Evolutionary conservation across 257 asterid species (phyloP).

Genomic region (Solanum neorickii): DNA sequence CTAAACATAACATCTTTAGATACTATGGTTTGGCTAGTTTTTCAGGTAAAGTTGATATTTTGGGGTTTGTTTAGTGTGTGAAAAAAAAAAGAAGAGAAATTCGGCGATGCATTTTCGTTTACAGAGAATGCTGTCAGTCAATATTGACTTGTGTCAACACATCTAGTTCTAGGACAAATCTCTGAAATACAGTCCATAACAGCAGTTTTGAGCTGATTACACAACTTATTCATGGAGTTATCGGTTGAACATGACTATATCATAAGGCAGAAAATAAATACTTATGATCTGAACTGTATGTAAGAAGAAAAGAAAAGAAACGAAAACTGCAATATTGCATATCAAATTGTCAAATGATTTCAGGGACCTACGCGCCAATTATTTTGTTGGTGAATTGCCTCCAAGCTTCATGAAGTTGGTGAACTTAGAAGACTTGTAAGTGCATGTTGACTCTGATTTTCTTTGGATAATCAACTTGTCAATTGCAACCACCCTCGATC

Average conservation of each 20-base stretch:
- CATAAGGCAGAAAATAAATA: not conserved
- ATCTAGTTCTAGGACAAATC: not conserved
- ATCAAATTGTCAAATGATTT: not conserved
- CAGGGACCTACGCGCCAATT: conserved; percentile 1
- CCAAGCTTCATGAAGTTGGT: not conserved
- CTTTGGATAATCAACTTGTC: not conserved
- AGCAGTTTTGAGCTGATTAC: not conserved
- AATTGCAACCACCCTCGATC: not conserved
- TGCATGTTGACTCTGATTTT: not conserved
- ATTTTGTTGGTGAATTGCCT: conserved; percentile 3
- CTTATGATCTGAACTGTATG: not conserved
- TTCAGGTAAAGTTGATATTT: not conserved
- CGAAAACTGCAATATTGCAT: not conserved
- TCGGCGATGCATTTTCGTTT: too few relatives aligned
- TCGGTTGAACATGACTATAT: not conserved
- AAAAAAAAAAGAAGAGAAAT: too few relatives aligned
- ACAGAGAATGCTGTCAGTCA: too few relatives aligned
- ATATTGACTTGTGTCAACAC: not conserved
- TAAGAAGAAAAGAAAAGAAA: not conserved
- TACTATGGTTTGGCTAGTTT: not conserved
- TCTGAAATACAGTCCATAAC: not conserved
- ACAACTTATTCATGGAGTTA: not conserved
- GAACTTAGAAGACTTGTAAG: not conserved
- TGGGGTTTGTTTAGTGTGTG: not conserved
- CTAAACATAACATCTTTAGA: not conserved